A percentile compares a stretch with the other conserved stretches of the same genome.
phyloP scores from a whole-genome alignment of 2,329 filamentous ascomycete species.

The Claviceps digitariae region DNA sequence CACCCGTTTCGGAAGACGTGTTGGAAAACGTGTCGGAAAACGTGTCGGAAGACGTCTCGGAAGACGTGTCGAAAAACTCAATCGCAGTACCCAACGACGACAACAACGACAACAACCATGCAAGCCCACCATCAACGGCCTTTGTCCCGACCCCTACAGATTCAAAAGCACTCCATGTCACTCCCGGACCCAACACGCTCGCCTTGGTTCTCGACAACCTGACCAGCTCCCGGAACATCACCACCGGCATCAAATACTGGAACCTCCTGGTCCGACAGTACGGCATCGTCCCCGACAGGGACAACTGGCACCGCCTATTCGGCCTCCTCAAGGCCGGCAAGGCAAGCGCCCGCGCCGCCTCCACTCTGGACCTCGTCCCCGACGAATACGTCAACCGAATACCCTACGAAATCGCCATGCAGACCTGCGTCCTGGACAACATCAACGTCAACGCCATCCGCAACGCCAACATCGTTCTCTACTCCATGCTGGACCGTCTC shows the following conservation, averaged over 20 bases:
- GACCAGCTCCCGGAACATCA: slow-evolving; percentile 42
- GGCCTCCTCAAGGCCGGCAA: slow-evolving; percentile 51
- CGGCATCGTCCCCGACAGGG: slow-evolving; percentile 54
- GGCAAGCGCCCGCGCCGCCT: slow-evolving; percentile 46
- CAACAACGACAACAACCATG: not conserved
- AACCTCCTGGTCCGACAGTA: slow-evolving; percentile 48
- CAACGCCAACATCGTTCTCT: slow-evolving; percentile 51
- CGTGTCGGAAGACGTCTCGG: not conserved
- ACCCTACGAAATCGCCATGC: slow-evolving; percentile 61
- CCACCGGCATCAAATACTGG: slow-evolving; percentile 67
- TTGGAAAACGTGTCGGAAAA: not conserved
- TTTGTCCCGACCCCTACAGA: not conserved
- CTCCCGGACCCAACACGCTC: slow-evolving; percentile 44
- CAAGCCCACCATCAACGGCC: not conserved
- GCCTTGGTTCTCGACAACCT: slow-evolving; percentile 56
- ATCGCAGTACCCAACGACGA: not conserved
- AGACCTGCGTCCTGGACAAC: slow-evolving; percentile 60
- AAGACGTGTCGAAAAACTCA: not conserved
- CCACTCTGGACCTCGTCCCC: slow-evolving; percentile 44
- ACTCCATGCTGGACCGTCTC: slow-evolving; percentile 39
- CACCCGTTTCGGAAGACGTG: not conserved
- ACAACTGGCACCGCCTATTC: slow-evolving; percentile 58
- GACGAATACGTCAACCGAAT: slow-evolving; percentile 27
- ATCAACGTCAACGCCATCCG: slow-evolving; percentile 57
- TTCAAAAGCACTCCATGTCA: slow-evolving; percentile 20